Evolutionary conservation across 1,284 basidiomycete genomes (phyloP).

Genomic region (Somion occarium): DNA sequence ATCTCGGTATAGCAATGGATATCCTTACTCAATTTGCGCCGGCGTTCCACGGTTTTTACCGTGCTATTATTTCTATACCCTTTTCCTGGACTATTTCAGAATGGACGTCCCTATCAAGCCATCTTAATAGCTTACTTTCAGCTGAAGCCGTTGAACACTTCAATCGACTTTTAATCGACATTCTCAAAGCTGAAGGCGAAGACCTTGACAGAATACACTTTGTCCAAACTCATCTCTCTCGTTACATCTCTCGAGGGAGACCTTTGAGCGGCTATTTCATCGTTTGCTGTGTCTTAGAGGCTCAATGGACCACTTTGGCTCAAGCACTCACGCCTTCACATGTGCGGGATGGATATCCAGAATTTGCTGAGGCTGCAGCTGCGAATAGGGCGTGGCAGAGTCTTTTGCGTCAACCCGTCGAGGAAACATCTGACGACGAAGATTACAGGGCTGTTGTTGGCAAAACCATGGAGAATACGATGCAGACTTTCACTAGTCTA

Average conservation of each 20-base stretch:
- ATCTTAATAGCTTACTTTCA: slow-evolving; percentile 55
- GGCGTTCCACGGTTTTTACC: slow-evolving; percentile 82
- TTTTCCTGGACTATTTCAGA: slow-evolving; percentile 72
- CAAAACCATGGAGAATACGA: slow-evolving; percentile 50
- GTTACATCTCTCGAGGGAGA: slow-evolving; percentile 71
- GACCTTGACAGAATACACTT: slow-evolving; percentile 50
- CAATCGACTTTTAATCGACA: slow-evolving; percentile 61
- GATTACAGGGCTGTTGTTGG: slow-evolving; percentile 40
- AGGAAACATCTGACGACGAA: slow-evolving; percentile 35
- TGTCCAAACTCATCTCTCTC: slow-evolving; percentile 69
- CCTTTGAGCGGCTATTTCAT: slow-evolving; percentile 87
- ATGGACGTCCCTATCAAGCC: slow-evolving; percentile 56
- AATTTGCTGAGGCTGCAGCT: slow-evolving; percentile 66
- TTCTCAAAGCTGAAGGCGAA: slow-evolving; percentile 43
- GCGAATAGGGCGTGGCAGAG: slow-evolving; percentile 78
- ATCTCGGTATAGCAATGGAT: slow-evolving; percentile 42
- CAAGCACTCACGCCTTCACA: slow-evolving; percentile 60
- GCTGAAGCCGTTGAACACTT: slow-evolving; percentile 60
- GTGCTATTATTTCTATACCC: slow-evolving; percentile 74
- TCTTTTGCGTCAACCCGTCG: slow-evolving; percentile 49
- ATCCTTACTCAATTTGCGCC: slow-evolving; percentile 76
- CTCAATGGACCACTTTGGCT: slow-evolving; percentile 78
- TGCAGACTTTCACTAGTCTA: slow-evolving; percentile 73
- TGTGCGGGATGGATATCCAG: slow-evolving; percentile 24
- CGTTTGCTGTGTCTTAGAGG: slow-evolving; percentile 81